Base-by-base conservation (phyloP, 257 asterid genomes). In the Handroanthus guayacan region DNA sequence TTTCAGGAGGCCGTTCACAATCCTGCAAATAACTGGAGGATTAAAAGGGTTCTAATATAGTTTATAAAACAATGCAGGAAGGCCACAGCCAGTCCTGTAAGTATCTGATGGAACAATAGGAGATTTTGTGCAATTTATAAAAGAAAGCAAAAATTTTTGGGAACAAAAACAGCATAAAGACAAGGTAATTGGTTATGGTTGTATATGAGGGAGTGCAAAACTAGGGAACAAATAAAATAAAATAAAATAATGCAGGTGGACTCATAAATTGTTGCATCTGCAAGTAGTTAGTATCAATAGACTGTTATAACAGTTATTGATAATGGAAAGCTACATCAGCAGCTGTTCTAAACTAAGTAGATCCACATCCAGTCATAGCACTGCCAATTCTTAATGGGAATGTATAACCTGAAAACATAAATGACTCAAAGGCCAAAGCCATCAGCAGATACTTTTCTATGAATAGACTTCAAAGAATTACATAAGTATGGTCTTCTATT, bases 1-100 rank as follows among this genome's bases (percentile, higher is more conserved):
- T 89, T 91, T 94, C 62, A 92, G 91, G 74, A 94, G 99, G 78
- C 99, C 99, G 81, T 90, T 94, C 74, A 88, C 99, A 85, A 93
- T 89, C 91, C 99, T 94, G 97, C 93, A 87, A 83, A 80, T 75
- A 86, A 82, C 74, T 54, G 20, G 70, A 62, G 91, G 81, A 85
- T 87, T 50, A 73, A 79, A 54, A 52, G 71, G 74, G 71, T 62
- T 56, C n/a, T 75, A 31, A 45, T 57, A 72, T 54, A 65, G 48
- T 47, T 67, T 50, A 69, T 62, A 62, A 61, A 78, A 61, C 51
- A 76, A 48, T 50, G 56, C 34, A 67, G 61, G 75, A 66, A 37
- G 79, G 9, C 38, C 51, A 13, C 25, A 62, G 74, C 75, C 39
- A 36, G 71, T 63, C 62, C 62, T 65, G 48, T 45, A 44, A 52